These are phyloP conservation scores for Francoa sonchifolia DNA, from an alignment of 441 rosid genomes.

Conservation along the genomic window DNA sequence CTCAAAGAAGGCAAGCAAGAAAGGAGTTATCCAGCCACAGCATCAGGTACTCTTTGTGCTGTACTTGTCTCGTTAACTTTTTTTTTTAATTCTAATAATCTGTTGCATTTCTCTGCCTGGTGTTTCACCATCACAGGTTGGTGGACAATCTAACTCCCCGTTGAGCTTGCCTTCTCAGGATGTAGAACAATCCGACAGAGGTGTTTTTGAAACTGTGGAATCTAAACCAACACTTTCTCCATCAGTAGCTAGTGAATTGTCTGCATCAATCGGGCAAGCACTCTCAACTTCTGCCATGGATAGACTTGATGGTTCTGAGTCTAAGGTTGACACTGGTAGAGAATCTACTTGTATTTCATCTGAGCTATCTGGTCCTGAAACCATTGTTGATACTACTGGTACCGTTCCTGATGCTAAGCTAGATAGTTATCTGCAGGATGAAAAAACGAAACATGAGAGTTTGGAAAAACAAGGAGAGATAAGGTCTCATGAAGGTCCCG, in stretches of 20 bases:
- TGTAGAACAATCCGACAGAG: conserved; percentile 21
- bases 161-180: conserved; percentile 13
- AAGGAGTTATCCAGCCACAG: conserved; percentile 26
- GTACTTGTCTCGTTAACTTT: conserved; percentile 2
- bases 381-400: conserved; percentile 3
- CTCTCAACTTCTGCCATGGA: conserved; percentile 14
- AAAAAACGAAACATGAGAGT: conserved; percentile 17
- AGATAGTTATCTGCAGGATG: conserved; percentile 15
- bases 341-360: conserved; percentile 20
- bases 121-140: conserved; percentile 21
- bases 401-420: conserved; percentile 9
- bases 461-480: conserved; percentile 13
- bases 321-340: conserved; percentile 21
- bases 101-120: conserved; percentile 1
- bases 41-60: conserved; percentile 34
- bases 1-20: conserved; percentile 32
- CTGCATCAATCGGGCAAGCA: conserved; percentile 16
- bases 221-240: conserved; percentile 20
- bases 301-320: conserved; percentile 21
- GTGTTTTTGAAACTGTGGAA: conserved; percentile 23
- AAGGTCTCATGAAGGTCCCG: conserved; percentile 13
- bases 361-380: conserved; percentile 23
- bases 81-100: not conserved
- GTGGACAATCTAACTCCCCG: conserved; percentile 19
- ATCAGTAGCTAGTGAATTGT: conserved; percentile 16